Evolutionary conservation across 768 basidiomycete species (phyloP).

Genomic region (Lentinus tigrinus): DNA sequence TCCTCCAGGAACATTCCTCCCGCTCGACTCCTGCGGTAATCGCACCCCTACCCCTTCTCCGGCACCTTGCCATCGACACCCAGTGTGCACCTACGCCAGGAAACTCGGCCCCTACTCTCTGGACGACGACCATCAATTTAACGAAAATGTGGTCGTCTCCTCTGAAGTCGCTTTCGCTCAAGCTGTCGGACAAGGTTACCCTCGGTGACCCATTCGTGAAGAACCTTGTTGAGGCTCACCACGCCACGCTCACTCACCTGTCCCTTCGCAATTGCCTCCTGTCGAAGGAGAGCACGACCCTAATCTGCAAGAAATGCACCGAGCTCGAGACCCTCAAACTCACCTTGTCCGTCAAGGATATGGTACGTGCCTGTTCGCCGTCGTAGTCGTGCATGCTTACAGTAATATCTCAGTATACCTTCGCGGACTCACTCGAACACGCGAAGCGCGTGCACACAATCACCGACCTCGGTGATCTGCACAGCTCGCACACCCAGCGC

Average conservation of each 20-base stretch:
- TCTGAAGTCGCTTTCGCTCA: conserved; percentile 37
- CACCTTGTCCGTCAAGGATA: conserved; percentile 49
- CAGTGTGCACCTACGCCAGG: conserved; percentile 31
- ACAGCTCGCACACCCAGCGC: conserved; percentile 40
- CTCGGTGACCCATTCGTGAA: conserved; percentile 40
- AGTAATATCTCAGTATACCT: conserved; percentile 23
- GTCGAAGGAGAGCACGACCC: conserved; percentile 36
- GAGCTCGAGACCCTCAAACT: conserved; percentile 51
- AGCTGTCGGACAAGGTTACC: conserved; percentile 42
- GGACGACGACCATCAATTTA: conserved; percentile 30
- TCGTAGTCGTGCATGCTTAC: not conserved
- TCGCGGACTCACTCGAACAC: conserved; percentile 35
- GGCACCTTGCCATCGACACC: conserved; percentile 53
- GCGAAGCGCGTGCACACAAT: conserved; percentile 43
- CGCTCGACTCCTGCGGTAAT: conserved; percentile 21
- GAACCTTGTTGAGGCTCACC: conserved; percentile 43
- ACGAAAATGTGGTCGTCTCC: conserved; percentile 35
- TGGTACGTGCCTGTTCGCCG: conserved; percentile 20
- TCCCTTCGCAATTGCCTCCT: conserved; percentile 49
- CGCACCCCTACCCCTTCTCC: conserved; percentile 41
- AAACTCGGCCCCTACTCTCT: conserved; percentile 25
- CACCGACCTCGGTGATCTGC: conserved; percentile 42
- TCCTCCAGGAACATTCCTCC: conserved; percentile 36
- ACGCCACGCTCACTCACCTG: conserved; percentile 41
- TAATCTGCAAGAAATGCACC: conserved; percentile 43